phyloP scores from a whole-genome alignment of 108 stramenopile species.

The Seminavis robusta region DNA sequence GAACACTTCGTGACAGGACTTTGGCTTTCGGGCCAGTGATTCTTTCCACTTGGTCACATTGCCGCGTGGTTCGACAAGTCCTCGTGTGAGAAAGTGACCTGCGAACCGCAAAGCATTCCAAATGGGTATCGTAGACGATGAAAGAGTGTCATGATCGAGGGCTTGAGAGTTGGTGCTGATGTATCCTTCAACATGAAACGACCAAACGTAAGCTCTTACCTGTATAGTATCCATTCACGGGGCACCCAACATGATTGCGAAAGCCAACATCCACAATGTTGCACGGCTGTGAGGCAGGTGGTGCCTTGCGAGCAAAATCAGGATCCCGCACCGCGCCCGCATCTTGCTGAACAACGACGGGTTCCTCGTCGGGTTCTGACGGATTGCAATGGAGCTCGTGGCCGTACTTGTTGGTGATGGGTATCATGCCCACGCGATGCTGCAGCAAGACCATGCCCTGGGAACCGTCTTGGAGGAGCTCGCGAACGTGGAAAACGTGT shows the following conservation, averaged over 20 bases:
- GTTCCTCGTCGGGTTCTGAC: conserved; percentile 23
- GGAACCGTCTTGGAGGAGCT: conserved; percentile 22
- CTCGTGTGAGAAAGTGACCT: no score
- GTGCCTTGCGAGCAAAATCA: conserved; percentile 4
- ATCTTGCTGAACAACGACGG: conserved; percentile 9
- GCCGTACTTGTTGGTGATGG: conserved; percentile 23
- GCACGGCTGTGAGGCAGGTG: conserved; percentile 12
- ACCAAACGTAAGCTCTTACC: no score
- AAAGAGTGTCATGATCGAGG: no score
- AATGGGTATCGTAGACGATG: no score
- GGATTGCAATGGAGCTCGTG: conserved; percentile 5
- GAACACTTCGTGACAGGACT: conserved; percentile 34
- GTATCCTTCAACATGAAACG: no score
- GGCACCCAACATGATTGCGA: conserved; percentile 44
- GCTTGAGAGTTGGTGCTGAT: no score
- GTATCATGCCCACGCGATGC: conserved; percentile 43
- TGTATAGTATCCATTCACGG: conserved; percentile 33
- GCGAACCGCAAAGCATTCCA: no score
- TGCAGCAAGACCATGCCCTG: conserved; percentile 33
- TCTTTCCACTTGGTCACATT: no score
- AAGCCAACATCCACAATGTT: conserved; percentile 37
- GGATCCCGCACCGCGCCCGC: not conserved
- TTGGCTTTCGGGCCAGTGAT: not conserved
- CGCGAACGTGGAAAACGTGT: conserved; percentile 40
- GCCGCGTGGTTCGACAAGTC: no score